phyloP scores from a whole-genome alignment of 2,329 filamentous ascomycete genomes.

The Curvularia lunata region DNA sequence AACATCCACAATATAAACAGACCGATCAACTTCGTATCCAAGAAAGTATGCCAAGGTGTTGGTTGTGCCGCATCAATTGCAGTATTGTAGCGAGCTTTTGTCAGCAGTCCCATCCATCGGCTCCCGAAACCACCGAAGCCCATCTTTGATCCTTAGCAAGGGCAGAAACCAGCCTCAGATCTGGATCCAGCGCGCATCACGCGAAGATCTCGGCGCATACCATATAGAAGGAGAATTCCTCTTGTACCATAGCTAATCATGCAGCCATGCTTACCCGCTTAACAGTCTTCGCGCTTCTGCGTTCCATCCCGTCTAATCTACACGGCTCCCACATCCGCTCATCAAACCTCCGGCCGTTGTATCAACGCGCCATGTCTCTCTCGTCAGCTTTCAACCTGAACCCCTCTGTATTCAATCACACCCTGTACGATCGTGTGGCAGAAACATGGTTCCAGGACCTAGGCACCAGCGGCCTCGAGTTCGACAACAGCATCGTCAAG shows the following conservation, averaged over 20 bases:
- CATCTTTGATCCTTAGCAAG: background rate
- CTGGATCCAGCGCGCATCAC: background rate
- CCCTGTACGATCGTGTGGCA: constrained; percentile 47
- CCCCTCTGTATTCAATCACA: constrained; percentile 49
- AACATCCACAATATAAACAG: background rate
- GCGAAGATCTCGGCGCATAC: background rate
- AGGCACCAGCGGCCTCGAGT: constrained; percentile 30
- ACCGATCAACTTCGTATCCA: background rate
- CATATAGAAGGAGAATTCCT: background rate
- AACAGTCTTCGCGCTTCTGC: constrained; percentile 10
- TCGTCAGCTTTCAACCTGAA: constrained; percentile 42
- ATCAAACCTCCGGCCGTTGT: constrained; percentile 1
- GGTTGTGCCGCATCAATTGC: background rate
- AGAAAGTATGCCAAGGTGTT: background rate
- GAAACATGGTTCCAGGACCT: constrained; percentile 51
- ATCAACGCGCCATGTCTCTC: constrained; percentile 36
- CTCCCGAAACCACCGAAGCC: constrained; percentile 6
- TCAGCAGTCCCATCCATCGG: background rate
- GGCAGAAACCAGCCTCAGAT: background rate
- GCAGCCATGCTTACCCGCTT: constrained; percentile 14
- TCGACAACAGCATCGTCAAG: constrained; percentile 34
- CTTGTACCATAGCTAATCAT: background rate
- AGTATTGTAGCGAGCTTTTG: background rate
- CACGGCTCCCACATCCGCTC: constrained; percentile 6
- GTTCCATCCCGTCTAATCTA: constrained; percentile 10